Conservation (phyloP, 495 filamentous ascomycete genomes). For the Wilcoxina mikolae region DNA sequence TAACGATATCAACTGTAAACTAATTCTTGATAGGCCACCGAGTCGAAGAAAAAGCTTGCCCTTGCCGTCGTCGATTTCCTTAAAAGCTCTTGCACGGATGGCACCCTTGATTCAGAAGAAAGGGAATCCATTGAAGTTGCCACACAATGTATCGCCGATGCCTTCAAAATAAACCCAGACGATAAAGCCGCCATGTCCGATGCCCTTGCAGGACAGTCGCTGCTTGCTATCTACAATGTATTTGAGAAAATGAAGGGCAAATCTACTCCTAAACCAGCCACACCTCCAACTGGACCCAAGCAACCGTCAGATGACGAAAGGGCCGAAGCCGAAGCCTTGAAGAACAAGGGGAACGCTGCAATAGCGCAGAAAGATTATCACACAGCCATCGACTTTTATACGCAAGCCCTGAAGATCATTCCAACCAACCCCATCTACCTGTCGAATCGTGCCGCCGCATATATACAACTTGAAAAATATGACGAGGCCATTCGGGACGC, state of each 20-base stretch:
- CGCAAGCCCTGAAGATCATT: constrained; percentile 60
- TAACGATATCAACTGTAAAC: no score
- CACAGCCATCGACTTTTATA: constrained; percentile 69
- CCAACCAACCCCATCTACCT: constrained; percentile 91
- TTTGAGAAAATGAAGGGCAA: constrained; percentile 87
- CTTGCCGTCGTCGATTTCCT: constrained; percentile 96
- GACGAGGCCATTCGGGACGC: constrained; percentile 69
- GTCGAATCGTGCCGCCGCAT: constrained; percentile 89
- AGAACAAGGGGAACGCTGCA: constrained; percentile 81
- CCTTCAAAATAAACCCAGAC: constrained; percentile 79
- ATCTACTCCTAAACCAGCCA: constrained; percentile 26
- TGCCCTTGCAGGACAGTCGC: constrained; percentile 68
- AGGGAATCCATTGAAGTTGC: constrained; percentile 84
- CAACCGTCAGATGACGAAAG: constrained; percentile 41
- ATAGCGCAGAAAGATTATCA: constrained; percentile 85
- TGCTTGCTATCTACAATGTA: constrained; percentile 79
- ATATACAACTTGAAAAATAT: constrained; percentile 66
- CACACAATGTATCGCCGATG: constrained; percentile 79
- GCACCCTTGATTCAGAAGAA: constrained; percentile 73
- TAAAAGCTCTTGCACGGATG: constrained; percentile 66
- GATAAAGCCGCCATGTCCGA: constrained; percentile 57
- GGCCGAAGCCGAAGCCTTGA: constrained; percentile 69
- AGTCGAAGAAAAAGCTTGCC: constrained; percentile 81
- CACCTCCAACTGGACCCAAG: constrained; percentile 15
- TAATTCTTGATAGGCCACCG: constrained; percentile 7